A percentile compares a stretch with the other conserved stretches of the same genome.
These are phyloP conservation scores for Aureobasidium leucospermi DNA, from an alignment of 2,329 filamentous ascomycete species.

Conservation along the genomic window DNA sequence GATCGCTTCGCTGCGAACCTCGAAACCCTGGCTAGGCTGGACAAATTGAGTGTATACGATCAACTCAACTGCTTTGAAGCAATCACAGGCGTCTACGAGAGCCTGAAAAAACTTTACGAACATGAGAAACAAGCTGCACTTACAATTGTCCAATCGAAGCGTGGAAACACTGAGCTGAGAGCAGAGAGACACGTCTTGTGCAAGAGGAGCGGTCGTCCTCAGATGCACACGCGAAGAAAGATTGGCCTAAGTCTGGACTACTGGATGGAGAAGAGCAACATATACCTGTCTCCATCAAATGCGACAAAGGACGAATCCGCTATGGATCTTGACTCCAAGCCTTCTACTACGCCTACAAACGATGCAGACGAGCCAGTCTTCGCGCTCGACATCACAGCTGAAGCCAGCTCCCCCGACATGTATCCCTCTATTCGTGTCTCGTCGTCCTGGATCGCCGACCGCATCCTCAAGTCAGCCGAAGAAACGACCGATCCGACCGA, in stretches of 20 bases:
- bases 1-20: slow-evolving; percentile 66
- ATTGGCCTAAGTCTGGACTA: slow-evolving; percentile 70
- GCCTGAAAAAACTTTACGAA: slow-evolving; percentile 60
- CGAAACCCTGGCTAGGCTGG: slow-evolving; percentile 59
- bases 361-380: slow-evolving; percentile 41
- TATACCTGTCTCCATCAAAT: neutral
- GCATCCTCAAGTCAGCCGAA: slow-evolving; percentile 49
- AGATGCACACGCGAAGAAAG: slow-evolving; percentile 60
- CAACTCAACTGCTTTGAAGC: slow-evolving; percentile 72
- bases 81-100: slow-evolving; percentile 63
- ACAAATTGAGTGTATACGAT: slow-evolving; percentile 62
- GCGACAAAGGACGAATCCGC: slow-evolving; percentile 21
- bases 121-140: slow-evolving; percentile 55
- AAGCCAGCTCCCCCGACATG: slow-evolving; percentile 37
- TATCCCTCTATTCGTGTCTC: slow-evolving; percentile 62
- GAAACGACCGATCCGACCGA: slow-evolving; percentile 27
- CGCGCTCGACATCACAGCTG: slow-evolving; percentile 62
- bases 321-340: slow-evolving; percentile 28
- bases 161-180: slow-evolving; percentile 38
- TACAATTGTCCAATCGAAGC: slow-evolving; percentile 41
- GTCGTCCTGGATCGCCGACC: slow-evolving; percentile 63
- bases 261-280: slow-evolving; percentile 49
- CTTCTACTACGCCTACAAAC: neutral
- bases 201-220: slow-evolving; percentile 60
- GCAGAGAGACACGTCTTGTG: slow-evolving; percentile 57